Evolutionary conservation across 495 filamentous ascomycete genomes (phyloP).

Genomic region (Antarctomyces pellizariae): DNA sequence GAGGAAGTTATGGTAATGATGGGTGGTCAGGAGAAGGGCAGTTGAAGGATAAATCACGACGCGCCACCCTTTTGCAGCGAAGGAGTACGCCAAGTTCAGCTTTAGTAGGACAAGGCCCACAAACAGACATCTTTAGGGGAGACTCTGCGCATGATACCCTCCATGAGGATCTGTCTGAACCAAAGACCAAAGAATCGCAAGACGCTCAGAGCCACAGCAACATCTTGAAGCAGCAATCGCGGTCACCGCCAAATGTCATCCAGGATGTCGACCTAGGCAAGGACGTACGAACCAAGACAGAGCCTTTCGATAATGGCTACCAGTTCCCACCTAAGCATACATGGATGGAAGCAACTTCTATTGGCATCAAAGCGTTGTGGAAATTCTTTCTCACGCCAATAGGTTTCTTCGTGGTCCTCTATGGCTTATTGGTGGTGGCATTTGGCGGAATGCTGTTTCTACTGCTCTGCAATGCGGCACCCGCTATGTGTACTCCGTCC

Average conservation of each 20-base stretch:
- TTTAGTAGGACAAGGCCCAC: too few species aligned
- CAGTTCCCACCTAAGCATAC: conserved; percentile 45
- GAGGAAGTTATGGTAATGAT: conserved; percentile 9
- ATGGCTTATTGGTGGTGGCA: conserved; percentile 58
- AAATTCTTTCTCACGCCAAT: conserved; percentile 39
- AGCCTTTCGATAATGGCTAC: conserved; percentile 34
- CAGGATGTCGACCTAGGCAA: too few species aligned
- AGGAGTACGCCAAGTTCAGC: conserved; percentile 4
- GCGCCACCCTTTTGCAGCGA: conserved; percentile 4
- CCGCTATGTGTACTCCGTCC: conserved; percentile 53
- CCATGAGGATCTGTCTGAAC: too few species aligned
- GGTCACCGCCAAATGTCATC: too few species aligned
- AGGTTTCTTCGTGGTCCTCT: conserved; percentile 53
- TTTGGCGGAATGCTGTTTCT: conserved; percentile 88
- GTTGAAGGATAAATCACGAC: conserved; percentile 7
- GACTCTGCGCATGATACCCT: too few species aligned
- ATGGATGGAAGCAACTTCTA: conserved; percentile 25
- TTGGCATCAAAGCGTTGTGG: conserved; percentile 28
- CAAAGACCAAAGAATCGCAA: too few species aligned
- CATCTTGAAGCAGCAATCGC: too few species aligned
- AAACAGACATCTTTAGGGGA: too few species aligned
- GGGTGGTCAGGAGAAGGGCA: conserved; percentile 11
- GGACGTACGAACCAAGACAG: too few species aligned
- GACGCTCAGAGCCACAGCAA: too few species aligned
- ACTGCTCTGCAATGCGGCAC: conserved; percentile 48